A percentile compares a stretch with the other conserved stretches of the same genome.
Evolutionary conservation across 1,284 basidiomycete genomes (phyloP).

Genomic region (Melanopsichium pennsylvanicum): DNA sequence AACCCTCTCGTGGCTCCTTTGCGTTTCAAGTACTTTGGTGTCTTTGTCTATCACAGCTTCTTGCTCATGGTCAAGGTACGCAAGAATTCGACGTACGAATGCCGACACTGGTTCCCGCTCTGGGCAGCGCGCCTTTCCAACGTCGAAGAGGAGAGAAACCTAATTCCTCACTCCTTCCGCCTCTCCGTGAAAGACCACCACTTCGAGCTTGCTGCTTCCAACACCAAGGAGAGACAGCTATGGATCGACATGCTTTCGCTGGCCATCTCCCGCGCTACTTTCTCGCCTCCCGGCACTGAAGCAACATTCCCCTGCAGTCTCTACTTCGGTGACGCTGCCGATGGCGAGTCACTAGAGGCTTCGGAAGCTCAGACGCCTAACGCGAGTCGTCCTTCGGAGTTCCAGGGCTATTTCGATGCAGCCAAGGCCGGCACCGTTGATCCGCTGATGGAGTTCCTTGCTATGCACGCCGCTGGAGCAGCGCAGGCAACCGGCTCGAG

Average conservation of each 20-base stretch:
- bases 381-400: conserved; percentile 30
- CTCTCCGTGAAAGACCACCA: conserved; percentile 58
- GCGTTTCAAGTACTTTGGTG: conserved; percentile 62
- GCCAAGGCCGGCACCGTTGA: conserved; percentile 12
- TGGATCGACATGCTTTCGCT: conserved; percentile 58
- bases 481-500: conserved; percentile 24
- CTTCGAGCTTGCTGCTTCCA: conserved; percentile 62
- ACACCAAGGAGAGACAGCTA: conserved; percentile 52
- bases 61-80: conserved; percentile 61
- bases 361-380: conserved; percentile 43
- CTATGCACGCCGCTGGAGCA: conserved; percentile 42
- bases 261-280: conserved; percentile 40
- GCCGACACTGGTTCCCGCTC: conserved; percentile 63
- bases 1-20: conserved; percentile 58
- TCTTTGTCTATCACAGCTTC: conserved; percentile 59
- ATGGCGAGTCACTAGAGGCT: conserved; percentile 19
- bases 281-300: conserved; percentile 39
- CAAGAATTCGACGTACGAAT: conserved; percentile 56
- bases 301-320: conserved; percentile 56
- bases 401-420: conserved; percentile 32
- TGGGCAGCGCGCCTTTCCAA: conserved; percentile 50
- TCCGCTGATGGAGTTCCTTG: conserved; percentile 50
- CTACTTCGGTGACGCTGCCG: conserved; percentile 30
- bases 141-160: conserved; percentile 35
- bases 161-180: conserved; percentile 58